A percentile compares a stretch with the other conserved stretches of the same genome.
Evolutionary conservation across 805 yeast species (phyloP).

Genomic region (Crinitomyces ghanaensis): DNA sequence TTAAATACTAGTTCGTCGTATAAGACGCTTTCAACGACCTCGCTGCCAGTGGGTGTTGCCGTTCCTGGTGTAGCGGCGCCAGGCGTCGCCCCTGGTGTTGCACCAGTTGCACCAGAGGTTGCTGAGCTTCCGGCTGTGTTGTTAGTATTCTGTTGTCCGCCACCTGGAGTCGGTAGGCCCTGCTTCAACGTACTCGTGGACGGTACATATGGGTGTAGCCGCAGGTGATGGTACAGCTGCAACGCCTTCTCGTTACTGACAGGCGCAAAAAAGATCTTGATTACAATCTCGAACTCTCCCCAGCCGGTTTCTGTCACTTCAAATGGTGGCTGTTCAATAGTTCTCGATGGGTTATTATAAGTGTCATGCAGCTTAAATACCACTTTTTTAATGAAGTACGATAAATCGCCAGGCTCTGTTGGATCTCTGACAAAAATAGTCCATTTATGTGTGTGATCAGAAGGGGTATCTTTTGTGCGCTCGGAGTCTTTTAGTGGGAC

Average conservation of each 20-base stretch:
- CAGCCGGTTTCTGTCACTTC: constrained; percentile 97
- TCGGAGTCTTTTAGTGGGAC: constrained; percentile 44
- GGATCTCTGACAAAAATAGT: constrained; percentile 85
- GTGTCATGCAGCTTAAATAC: constrained; percentile 94
- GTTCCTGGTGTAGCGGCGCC: constrained; percentile 5
- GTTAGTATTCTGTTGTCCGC: constrained; percentile 17
- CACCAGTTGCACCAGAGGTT: constrained; percentile 28
- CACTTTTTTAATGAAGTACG: constrained; percentile 76
- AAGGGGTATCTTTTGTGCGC: constrained; percentile 54
- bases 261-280: constrained; percentile 75
- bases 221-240: constrained; percentile 76
- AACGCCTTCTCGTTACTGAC: constrained; percentile 73
- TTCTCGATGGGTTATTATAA: constrained; percentile 73
- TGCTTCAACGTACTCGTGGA: too few relatives aligned
- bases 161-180: constrained; percentile 6
- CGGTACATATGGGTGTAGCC: constrained; percentile 71
- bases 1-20: constrained; percentile 90
- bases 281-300: constrained; percentile 96
- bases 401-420: constrained; percentile 46
- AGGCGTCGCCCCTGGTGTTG: constrained; percentile 28
- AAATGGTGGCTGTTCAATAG: constrained; percentile 83
- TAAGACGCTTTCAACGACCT: constrained; percentile 44
- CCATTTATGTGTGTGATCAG: constrained; percentile 93
- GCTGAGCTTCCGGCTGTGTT: constrained; percentile 45
- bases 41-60: constrained; percentile 19